phyloP scores from a whole-genome alignment of 306 rosid genomes.

The Vachellia collinsii region DNA sequence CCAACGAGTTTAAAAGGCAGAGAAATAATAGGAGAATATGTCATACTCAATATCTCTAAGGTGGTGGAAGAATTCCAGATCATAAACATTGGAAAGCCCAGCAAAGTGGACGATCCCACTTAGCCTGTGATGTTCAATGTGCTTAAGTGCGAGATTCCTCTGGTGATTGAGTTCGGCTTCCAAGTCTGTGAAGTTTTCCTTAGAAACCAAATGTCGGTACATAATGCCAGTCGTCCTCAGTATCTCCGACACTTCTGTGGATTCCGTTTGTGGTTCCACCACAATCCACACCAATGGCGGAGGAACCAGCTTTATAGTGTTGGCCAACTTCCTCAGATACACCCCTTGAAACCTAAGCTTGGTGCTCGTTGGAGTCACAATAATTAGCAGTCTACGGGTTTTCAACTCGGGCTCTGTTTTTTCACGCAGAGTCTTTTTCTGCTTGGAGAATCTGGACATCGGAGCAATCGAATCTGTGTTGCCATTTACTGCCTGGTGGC shows the following conservation, averaged over 20 bases:
- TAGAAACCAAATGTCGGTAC: constrained; percentile 87
- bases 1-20: background rate
- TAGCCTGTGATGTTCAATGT: constrained; percentile 83
- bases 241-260: constrained; percentile 53
- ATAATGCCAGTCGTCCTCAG: constrained; percentile 81
- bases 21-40: background rate
- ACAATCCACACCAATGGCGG: constrained; percentile 93
- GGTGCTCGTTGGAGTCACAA: constrained; percentile 82
- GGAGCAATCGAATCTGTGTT: constrained; percentile 32
- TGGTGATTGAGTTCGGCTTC: constrained; percentile 85
- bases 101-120: constrained; percentile 95
- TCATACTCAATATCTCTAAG: constrained; percentile 87
- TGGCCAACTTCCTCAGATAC: constrained; percentile 73
- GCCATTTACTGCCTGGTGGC: constrained; percentile 31
- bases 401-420: constrained; percentile 32
- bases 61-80: constrained; percentile 81
- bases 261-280: constrained; percentile 60
- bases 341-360: constrained; percentile 54
- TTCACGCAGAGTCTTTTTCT: background rate
- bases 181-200: constrained; percentile 70
- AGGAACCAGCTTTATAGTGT: constrained; percentile 66
- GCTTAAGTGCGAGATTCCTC: constrained; percentile 82
- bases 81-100: constrained; percentile 81
- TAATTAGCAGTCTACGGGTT: constrained; percentile 58
- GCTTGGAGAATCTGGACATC: background rate